Conservation (phyloP, 1,284 basidiomycete species). For the Amylostereum areolatum region DNA sequence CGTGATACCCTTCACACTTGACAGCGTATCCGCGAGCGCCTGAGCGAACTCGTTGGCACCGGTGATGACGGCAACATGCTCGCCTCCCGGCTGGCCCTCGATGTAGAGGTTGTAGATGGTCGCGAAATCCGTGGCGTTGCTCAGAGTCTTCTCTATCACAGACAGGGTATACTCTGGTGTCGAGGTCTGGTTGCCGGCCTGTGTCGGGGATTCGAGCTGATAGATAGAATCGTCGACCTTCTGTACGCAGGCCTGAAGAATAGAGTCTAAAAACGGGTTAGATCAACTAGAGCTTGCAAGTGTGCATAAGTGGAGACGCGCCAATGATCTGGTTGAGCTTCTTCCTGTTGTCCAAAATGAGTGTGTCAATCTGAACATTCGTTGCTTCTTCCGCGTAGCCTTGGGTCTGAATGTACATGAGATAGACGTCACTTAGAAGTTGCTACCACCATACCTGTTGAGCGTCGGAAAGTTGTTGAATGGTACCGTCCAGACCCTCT, state of each 20-base stretch:
- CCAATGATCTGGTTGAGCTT: slow-evolving; percentile 98
- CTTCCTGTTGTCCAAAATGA: slow-evolving; percentile 96
- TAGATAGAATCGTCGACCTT: slow-evolving; percentile 98
- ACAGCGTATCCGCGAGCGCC: slow-evolving; percentile 84
- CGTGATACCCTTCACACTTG: slow-evolving; percentile 94
- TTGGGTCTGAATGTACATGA: slow-evolving; percentile 51
- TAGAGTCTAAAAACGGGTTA: slow-evolving; percentile 65
- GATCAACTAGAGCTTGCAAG: slow-evolving; percentile 1
- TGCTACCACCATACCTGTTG: slow-evolving; percentile 56
- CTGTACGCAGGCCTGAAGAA: slow-evolving; percentile 92
- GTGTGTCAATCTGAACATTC: slow-evolving; percentile 93
- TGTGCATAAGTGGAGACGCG: slow-evolving; percentile 58
- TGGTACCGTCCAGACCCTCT: slow-evolving; percentile 93
- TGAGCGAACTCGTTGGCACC: slow-evolving; percentile 96
- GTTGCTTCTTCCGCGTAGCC: slow-evolving; percentile 84
- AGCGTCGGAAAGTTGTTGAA: slow-evolving; percentile 84
- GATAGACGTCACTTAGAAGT: slow-evolving; percentile 5
- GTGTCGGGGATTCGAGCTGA: slow-evolving; percentile 92
- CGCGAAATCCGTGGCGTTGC: slow-evolving; percentile 94
- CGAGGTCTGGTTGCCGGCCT: slow-evolving; percentile 90
- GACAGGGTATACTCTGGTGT: slow-evolving; percentile 98
- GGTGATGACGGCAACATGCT: slow-evolving; percentile 98
- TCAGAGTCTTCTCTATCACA: slow-evolving; percentile 95
- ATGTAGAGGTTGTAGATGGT: slow-evolving; percentile 92
- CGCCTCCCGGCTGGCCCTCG: slow-evolving; percentile 83